These are phyloP conservation scores for Penicillium coprophilum DNA, from an alignment of 495 filamentous ascomycete genomes.

Conservation along the genomic window DNA sequence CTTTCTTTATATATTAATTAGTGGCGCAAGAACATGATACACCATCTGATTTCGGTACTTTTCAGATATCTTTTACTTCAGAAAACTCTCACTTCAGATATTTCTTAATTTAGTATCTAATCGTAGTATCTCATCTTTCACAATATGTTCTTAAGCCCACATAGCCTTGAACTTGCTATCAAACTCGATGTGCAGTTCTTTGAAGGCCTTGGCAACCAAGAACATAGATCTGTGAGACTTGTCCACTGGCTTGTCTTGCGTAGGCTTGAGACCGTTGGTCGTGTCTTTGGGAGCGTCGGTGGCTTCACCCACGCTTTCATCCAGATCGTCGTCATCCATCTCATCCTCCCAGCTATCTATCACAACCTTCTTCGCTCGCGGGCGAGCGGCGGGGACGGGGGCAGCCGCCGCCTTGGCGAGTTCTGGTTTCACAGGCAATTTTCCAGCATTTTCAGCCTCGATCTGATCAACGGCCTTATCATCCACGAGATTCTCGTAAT, in stretches of 20 bases:
- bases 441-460: not conserved
- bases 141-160: constrained; percentile 30
- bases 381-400: not conserved
- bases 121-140: not conserved
- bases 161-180: constrained; percentile 65
- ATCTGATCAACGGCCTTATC: not conserved
- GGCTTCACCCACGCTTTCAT: not conserved
- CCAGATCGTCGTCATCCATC: not conserved
- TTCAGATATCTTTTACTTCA: not conserved
- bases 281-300: not conserved
- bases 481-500: constrained; percentile 15
- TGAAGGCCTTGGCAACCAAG: constrained; percentile 51
- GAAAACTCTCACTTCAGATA: not conserved
- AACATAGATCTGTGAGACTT: constrained; percentile 33
- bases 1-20: not conserved
- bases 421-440: not conserved
- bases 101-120: not conserved
- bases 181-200: constrained; percentile 57
- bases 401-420: not conserved
- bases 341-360: constrained; percentile 8
- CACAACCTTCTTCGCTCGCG: not conserved
- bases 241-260: not conserved
- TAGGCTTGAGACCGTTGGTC: not conserved
- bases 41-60: not conserved
- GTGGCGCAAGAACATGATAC: not conserved